phyloP scores from a whole-genome alignment of 1,284 basidiomycete genomes.

The Papiliotrema fonsecae region DNA sequence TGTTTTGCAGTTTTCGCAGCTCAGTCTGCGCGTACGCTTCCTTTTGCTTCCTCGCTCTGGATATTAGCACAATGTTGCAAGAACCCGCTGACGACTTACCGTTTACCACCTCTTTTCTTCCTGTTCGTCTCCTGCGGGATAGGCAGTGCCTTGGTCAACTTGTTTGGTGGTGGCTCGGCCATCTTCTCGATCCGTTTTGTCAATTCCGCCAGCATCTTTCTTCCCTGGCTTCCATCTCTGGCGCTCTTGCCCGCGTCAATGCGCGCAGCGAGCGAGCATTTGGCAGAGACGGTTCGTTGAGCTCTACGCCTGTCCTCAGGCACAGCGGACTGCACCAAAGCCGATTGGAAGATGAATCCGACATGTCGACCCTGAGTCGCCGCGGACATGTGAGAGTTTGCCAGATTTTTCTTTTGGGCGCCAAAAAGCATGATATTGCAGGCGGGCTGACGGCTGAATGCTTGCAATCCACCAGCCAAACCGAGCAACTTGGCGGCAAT shows the following conservation, averaged over 20 bases:
- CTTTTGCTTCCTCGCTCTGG: slow-evolving; percentile 89
- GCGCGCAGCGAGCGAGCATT: slow-evolving; percentile 80
- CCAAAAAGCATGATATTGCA: slow-evolving; percentile 96
- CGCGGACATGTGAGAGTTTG: slow-evolving; percentile 66
- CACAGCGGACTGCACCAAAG: slow-evolving; percentile 76
- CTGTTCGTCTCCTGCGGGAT: slow-evolving; percentile 93
- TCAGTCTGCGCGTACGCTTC: slow-evolving; percentile 97
- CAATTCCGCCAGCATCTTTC: slow-evolving; percentile 73
- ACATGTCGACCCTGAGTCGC: slow-evolving; percentile 81
- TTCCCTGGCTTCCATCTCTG: slow-evolving; percentile 75
- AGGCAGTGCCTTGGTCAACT: slow-evolving; percentile 91
- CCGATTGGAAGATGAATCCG: slow-evolving; percentile 93
- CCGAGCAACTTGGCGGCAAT: slow-evolving; percentile 97
- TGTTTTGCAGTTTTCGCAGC: slow-evolving; percentile 91
- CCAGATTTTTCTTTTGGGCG: slow-evolving; percentile 75
- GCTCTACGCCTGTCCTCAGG: slow-evolving; percentile 89
- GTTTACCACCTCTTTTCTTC: slow-evolving; percentile 90
- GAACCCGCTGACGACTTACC: slow-evolving; percentile 53
- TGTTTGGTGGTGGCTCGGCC: slow-evolving; percentile 88
- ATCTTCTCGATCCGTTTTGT: slow-evolving; percentile 88
- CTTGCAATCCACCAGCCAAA: slow-evolving; percentile 87
- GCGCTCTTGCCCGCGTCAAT: slow-evolving; percentile 81
- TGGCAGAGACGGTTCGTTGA: slow-evolving; percentile 88
- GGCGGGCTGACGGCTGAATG: slow-evolving; percentile 87
- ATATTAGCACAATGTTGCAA: slow-evolving; percentile 1